Base-by-base conservation (phyloP, 2,329 filamentous ascomycete genomes). In the Colletotrichum camelliae region DNA sequence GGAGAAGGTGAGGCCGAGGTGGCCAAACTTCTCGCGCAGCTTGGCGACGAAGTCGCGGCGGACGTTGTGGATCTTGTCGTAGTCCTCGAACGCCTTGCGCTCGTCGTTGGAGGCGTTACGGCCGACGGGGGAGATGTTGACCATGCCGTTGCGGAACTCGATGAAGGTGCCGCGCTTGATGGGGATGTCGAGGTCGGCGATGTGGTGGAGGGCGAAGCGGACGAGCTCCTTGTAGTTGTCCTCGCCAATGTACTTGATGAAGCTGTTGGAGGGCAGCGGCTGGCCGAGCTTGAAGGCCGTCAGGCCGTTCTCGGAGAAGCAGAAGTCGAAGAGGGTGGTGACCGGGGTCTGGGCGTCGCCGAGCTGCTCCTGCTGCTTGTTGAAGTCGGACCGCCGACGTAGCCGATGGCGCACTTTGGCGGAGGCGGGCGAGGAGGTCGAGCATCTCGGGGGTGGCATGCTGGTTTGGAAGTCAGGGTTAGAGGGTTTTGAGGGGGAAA, bases 351-450 rank as follows among this genome's bases (percentile, higher is more conserved):
- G 84, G 5, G 91, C 83, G 70, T 81, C 90, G 84, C 96, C 96
- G 77, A 98, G 91, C 88, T 98, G 96, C 86, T 98, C 97, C 86
- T 98, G 95, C 87, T 98, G 97, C 89, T 99, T 98, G 84, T 86
- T 88, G 77, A 98, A 91, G 89, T 98, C 94, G 81, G 94, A 97
- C 97, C 97, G 82, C 97, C 97, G 77, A 98, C 96, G 87, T 92
- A 98, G 80, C 96, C 96, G 82, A 98, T 95, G 81, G 95, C 94
- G 82, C 94, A 94, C 85, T 97, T 84, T 97, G 91, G 79, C 97
- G 95, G 80, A 98, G 93, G 67, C 89, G 89, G 64, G 93, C 90
- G 82, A 98, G 95, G 78, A 96, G 89, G 78, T 91, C 86, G 79
- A 98, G 93, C 90, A 98, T 97, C 85, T 98, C 94, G 71, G 94